Percentiles rank a stretch among this genome's conserved stretches.
phyloP scores from a whole-genome alignment of 345 rosid species.

The Linum usitatissimum region DNA sequence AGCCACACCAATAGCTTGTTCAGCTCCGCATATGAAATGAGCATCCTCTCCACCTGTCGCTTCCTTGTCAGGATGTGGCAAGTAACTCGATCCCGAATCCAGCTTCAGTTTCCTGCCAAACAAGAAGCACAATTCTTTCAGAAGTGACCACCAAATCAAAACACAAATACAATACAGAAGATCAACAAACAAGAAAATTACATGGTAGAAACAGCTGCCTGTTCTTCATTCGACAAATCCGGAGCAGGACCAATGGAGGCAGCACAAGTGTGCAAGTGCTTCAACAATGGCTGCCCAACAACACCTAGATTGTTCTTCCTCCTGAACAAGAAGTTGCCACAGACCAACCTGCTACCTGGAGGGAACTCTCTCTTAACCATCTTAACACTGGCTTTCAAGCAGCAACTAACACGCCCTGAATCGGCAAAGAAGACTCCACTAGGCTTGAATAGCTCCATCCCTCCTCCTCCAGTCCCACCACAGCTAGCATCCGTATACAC shows the following conservation, averaged over 20 bases:
- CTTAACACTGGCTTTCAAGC: slow-evolving; percentile 33
- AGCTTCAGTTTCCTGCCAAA: slow-evolving; percentile 21
- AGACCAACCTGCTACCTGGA: slow-evolving; percentile 26
- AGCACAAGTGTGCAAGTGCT: slow-evolving; percentile 29
- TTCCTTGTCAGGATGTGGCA: slow-evolving; percentile 29
- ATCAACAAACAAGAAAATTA: slow-evolving; percentile 15
- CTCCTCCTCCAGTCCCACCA: slow-evolving; percentile 39
- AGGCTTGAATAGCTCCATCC: slow-evolving; percentile 41
- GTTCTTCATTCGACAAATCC: slow-evolving; percentile 46
- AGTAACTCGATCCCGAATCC: slow-evolving; percentile 20
- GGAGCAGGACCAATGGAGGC: slow-evolving; percentile 46
- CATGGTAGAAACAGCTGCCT: slow-evolving; percentile 31
- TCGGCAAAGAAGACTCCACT: slow-evolving; percentile 42
- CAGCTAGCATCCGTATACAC: slow-evolving; percentile 42
- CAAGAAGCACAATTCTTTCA: neutral
- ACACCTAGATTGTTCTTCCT: slow-evolving; percentile 15
- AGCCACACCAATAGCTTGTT: slow-evolving; percentile 7
- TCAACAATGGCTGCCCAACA: slow-evolving; percentile 20
- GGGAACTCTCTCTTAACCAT: slow-evolving; percentile 28
- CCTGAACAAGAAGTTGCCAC: slow-evolving; percentile 29
- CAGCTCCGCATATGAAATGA: slow-evolving; percentile 5
- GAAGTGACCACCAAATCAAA: too few species aligned
- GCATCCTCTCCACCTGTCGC: slow-evolving; percentile 6
- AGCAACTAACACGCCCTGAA: slow-evolving; percentile 28
- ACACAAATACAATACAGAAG: slow-evolving; percentile 7